Conservation (phyloP, 164 flowering plant species). For the Brasenia schreberi region DNA sequence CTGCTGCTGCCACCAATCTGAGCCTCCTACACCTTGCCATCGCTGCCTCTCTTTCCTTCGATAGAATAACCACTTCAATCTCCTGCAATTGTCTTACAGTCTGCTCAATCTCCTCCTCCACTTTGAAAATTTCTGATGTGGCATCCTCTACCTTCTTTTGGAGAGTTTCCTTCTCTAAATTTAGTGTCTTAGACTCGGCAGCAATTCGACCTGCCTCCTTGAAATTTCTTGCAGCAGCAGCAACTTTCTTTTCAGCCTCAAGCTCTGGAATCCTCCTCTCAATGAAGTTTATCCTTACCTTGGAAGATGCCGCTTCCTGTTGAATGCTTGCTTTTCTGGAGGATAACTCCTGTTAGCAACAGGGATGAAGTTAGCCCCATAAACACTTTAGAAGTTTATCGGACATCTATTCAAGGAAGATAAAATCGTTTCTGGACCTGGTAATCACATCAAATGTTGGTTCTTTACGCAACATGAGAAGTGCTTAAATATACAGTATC, state of each 20-base stretch:
- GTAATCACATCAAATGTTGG: too few relatives aligned
- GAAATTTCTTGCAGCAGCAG: slow-evolving; percentile 73
- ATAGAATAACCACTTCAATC: slow-evolving; percentile 32
- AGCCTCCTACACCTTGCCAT: slow-evolving; percentile 49
- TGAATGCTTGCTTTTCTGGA: slow-evolving; percentile 57
- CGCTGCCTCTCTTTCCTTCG: slow-evolving; percentile 56
- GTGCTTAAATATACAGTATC: too few relatives aligned
- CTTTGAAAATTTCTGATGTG: slow-evolving; percentile 24
- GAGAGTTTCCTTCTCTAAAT: slow-evolving; percentile 41
- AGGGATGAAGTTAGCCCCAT: slow-evolving; percentile 1
- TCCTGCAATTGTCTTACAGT: slow-evolving; percentile 34
- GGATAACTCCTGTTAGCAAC: slow-evolving; percentile 43
- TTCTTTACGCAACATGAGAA: too few relatives aligned
- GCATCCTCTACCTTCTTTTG: slow-evolving; percentile 33
- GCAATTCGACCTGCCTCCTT: slow-evolving; percentile 83
- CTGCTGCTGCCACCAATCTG: slow-evolving; percentile 38
- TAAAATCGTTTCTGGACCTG: too few relatives aligned
- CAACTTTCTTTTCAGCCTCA: slow-evolving; percentile 74
- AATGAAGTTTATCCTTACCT: slow-evolving; percentile 51
- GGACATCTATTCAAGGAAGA: too few relatives aligned
- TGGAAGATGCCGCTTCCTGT: slow-evolving; percentile 49
- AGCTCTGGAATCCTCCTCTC: slow-evolving; percentile 73
- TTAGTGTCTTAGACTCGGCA: slow-evolving; percentile 53
- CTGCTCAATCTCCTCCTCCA: slow-evolving; percentile 34
- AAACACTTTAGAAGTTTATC: background rate